A percentile compares a stretch with the other conserved stretches of the same genome.
Evolutionary conservation across 1,284 basidiomycete genomes (phyloP).

Genomic region (Ceratobasidium sp.): DNA sequence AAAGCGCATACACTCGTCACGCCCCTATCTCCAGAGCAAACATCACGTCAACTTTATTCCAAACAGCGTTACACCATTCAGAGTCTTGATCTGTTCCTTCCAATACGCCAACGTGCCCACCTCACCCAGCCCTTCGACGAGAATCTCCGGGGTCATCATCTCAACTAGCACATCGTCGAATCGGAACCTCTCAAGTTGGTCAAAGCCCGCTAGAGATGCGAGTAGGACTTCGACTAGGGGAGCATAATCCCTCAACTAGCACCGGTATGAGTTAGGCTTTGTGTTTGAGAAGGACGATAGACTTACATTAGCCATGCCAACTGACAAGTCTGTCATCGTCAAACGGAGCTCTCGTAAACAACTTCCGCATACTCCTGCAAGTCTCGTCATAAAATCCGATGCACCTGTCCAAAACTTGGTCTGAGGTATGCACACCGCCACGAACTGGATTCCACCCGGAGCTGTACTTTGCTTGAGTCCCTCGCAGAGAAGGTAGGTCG

Average conservation of each 20-base stretch:
- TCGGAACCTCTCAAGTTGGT: neutral
- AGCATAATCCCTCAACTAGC: conserved; percentile 3
- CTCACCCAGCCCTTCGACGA: conserved; percentile 7
- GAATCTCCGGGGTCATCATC: neutral
- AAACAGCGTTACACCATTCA: conserved; percentile 15
- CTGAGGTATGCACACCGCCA: conserved; percentile 19
- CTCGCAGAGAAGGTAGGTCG: conserved; percentile 19
- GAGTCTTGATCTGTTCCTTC: neutral
- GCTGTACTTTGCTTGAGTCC: conserved; percentile 5
- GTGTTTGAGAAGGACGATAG: neutral
- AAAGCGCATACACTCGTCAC: too few relatives aligned
- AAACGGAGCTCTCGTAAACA: conserved; percentile 3
- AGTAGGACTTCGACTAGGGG: conserved; percentile 19
- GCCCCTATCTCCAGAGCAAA: too few relatives aligned
- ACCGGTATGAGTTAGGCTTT: neutral
- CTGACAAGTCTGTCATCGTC: conserved; percentile 18
- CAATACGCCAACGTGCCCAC: conserved; percentile 27
- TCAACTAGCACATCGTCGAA: neutral
- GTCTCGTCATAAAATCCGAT: conserved; percentile 25
- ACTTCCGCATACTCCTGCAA: conserved; percentile 4
- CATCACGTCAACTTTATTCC: conserved; percentile 2
- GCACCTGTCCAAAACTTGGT: conserved; percentile 33
- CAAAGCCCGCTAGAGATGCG: conserved; percentile 16
- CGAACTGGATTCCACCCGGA: conserved; percentile 1
- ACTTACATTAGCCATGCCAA: conserved; percentile 11